phyloP scores from a whole-genome alignment of 2,329 filamentous ascomycete species.

The Aureobasidium leucospermi region DNA sequence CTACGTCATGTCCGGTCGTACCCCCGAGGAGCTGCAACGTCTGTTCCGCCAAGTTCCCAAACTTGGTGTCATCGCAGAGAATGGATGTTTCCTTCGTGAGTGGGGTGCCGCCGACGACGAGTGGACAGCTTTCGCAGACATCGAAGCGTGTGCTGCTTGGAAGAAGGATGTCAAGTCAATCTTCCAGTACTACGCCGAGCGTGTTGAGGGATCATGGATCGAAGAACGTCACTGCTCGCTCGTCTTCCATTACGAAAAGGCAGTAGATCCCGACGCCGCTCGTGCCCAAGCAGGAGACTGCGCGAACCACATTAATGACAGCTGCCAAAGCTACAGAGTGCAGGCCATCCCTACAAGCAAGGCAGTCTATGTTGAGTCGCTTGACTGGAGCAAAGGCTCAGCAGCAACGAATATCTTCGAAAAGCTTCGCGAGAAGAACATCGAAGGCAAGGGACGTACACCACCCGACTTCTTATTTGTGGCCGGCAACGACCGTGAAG shows the following conservation, averaged over 20 bases:
- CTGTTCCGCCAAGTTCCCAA: constrained; percentile 78
- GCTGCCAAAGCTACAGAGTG: constrained; percentile 74
- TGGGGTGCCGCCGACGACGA: constrained; percentile 47
- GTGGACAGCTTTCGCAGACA: constrained; percentile 75
- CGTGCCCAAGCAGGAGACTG: constrained; percentile 79
- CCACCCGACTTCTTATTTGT: constrained; percentile 80
- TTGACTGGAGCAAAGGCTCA: constrained; percentile 80
- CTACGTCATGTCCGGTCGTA: constrained; percentile 88
- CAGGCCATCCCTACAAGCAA: constrained; percentile 73
- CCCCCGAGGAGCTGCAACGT: constrained; percentile 78
- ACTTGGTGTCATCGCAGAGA: constrained; percentile 86
- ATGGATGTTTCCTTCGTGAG: constrained; percentile 81
- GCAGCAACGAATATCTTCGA: constrained; percentile 70
- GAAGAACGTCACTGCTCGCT: constrained; percentile 89
- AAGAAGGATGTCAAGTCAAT: constrained; percentile 77
- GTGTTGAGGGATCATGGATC: constrained; percentile 78
- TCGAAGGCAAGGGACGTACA: constrained; percentile 21
- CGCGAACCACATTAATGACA: constrained; percentile 90
- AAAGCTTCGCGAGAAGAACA: constrained; percentile 28
- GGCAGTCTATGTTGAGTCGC: constrained; percentile 74
- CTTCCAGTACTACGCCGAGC: constrained; percentile 81
- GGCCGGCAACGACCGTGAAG: constrained; percentile 83
- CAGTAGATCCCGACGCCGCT: constrained; percentile 68
- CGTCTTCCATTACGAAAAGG: constrained; percentile 81
- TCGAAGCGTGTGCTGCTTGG: constrained; percentile 64